Conservation (phyloP, 139 green algal genomes). For the Nannochloris sp. region DNA sequence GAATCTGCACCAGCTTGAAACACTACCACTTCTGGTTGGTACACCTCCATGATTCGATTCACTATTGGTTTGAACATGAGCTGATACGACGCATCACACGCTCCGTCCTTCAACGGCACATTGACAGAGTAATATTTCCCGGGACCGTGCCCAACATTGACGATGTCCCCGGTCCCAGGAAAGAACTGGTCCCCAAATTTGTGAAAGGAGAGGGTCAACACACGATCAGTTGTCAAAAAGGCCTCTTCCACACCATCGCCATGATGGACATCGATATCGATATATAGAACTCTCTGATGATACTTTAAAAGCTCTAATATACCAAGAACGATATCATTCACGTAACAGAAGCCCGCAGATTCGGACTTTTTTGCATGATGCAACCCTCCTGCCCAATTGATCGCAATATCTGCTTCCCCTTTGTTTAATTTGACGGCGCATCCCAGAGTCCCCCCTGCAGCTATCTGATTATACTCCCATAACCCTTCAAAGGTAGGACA, state of each 20-base stretch:
- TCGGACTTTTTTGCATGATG: conserved; percentile 92
- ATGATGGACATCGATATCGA: conserved; percentile 83
- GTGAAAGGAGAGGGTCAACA: conserved; percentile 79
- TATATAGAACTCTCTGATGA: conserved; percentile 62
- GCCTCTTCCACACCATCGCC: conserved; percentile 82
- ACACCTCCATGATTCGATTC: conserved; percentile 72
- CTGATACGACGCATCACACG: conserved; percentile 71
- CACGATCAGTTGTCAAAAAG: conserved; percentile 69
- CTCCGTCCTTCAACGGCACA: conserved; percentile 69
- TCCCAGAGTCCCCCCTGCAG: conserved; percentile 81
- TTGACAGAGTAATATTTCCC: conserved; percentile 43
- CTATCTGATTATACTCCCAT: conserved; percentile 87
- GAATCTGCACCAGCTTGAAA: conserved; percentile 89
- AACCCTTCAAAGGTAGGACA: conserved; percentile 96
- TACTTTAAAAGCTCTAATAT: conserved; percentile 94
- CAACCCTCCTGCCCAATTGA: conserved; percentile 96
- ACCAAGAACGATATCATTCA: conserved; percentile 97
- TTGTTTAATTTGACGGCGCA: conserved; percentile 87
- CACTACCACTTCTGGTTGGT: conserved; percentile 80
- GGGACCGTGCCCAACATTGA: conserved; percentile 62
- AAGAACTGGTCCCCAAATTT: conserved; percentile 90
- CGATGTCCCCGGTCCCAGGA: conserved; percentile 82
- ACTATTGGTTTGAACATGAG: conserved; percentile 77
- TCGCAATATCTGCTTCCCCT: conserved; percentile 68
- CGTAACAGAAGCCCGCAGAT: conserved; percentile 91